phyloP scores from a whole-genome alignment of 768 basidiomycete genomes.

The Sistotremastrum suecicum region DNA sequence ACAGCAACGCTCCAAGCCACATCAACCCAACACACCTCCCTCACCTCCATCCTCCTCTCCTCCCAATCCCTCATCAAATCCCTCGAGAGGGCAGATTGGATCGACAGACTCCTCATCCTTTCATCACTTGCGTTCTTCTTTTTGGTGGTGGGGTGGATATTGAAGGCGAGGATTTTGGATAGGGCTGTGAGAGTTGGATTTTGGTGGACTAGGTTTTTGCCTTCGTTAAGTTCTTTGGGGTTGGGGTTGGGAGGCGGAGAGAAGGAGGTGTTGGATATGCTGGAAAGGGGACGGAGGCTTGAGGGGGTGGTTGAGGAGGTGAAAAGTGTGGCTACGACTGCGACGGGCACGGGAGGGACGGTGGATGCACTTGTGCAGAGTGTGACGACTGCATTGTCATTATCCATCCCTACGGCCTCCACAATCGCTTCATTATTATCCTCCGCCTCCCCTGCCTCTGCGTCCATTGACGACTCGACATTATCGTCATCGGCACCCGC shows the following conservation, averaged over 20 bases:
- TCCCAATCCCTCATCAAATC: conserved; percentile 79
- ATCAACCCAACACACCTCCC: conserved; percentile 60
- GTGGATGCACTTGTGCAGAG: neutral
- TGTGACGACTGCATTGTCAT: neutral
- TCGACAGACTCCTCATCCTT: conserved; percentile 80
- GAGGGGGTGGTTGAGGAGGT: too few species aligned
- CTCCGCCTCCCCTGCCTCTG: neutral
- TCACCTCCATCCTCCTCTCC: conserved; percentile 54
- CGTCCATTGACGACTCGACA: too few species aligned
- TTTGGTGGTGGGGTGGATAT: conserved; percentile 70
- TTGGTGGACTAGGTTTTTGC: conserved; percentile 78
- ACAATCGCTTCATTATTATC: neutral
- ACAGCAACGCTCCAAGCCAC: conserved; percentile 64
- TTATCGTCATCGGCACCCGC: too few species aligned
- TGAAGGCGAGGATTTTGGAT: conserved; percentile 81
- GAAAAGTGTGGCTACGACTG: too few species aligned
- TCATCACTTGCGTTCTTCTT: conserved; percentile 71
- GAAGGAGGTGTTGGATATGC: neutral
- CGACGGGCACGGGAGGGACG: too few species aligned
- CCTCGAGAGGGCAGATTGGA: conserved; percentile 82
- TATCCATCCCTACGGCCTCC: neutral
- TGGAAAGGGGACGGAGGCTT: neutral
- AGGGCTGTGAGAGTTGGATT: conserved; percentile 64
- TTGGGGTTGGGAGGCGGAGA: neutral
- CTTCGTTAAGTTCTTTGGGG: conserved; percentile 11